phyloP scores from a whole-genome alignment of 352 stramenopile genomes.

The Phytophthora sansomeana region DNA sequence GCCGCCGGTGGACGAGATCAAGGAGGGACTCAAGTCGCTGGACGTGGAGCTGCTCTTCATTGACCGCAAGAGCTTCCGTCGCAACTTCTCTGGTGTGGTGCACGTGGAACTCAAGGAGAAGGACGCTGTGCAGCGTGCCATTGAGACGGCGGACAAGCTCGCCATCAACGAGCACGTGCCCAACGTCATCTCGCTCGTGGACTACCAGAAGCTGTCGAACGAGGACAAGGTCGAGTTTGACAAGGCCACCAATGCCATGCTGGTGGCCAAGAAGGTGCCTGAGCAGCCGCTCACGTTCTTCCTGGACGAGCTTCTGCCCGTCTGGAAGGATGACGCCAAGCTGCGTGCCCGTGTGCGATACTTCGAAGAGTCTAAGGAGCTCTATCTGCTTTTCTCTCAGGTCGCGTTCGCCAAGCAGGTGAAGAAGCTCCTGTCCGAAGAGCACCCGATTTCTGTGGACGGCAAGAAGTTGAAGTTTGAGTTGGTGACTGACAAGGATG shows the following conservation, averaged over 20 bases:
- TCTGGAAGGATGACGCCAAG: constrained; percentile 76
- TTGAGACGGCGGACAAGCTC: constrained; percentile 59
- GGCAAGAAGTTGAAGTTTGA: constrained; percentile 75
- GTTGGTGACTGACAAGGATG: constrained; percentile 75
- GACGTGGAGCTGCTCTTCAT: constrained; percentile 77
- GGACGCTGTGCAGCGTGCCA: constrained; percentile 57
- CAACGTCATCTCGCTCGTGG: constrained; percentile 56
- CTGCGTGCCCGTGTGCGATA: constrained; percentile 80
- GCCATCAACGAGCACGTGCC: constrained; percentile 69
- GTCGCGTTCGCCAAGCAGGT: constrained; percentile 72
- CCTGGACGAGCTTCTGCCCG: constrained; percentile 68
- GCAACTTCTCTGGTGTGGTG: constrained; percentile 77
- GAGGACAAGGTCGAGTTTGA: constrained; percentile 86
- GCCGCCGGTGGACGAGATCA: constrained; percentile 86
- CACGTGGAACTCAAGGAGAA: constrained; percentile 81
- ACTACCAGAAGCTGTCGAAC: constrained; percentile 69
- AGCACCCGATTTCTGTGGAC: constrained; percentile 60
- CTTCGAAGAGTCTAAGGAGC: constrained; percentile 64
- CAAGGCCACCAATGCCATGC: constrained; percentile 82
- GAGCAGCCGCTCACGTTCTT: constrained; percentile 76
- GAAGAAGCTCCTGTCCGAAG: constrained; percentile 47
- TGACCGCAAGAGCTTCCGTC: constrained; percentile 72
- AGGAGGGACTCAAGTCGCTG: constrained; percentile 62
- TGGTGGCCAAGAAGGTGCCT: constrained; percentile 86
- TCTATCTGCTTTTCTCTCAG: constrained; percentile 87